A percentile compares a stretch with the other conserved stretches of the same genome.
phyloP scores from a whole-genome alignment of 2,329 filamentous ascomycete genomes.

The Immersiporthe knoxdaviesiana region DNA sequence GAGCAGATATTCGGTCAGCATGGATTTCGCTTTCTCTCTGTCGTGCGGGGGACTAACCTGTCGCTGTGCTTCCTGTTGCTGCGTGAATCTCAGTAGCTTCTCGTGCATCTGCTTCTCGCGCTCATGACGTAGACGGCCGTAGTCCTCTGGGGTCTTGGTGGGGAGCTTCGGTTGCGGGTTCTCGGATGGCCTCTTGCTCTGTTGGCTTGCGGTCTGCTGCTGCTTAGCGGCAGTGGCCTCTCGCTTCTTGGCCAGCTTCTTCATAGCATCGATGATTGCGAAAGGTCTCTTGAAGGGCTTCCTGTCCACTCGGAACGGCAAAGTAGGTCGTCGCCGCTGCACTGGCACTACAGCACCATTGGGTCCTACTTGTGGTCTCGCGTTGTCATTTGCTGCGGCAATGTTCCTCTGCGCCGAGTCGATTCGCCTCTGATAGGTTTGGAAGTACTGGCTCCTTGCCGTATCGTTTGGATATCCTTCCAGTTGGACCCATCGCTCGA shows the following conservation, averaged over 20 bases:
- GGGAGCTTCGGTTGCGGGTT: slow-evolving; percentile 49
- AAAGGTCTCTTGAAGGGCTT: slow-evolving; percentile 85
- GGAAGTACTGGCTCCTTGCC: slow-evolving; percentile 95
- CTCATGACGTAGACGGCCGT: slow-evolving; percentile 87
- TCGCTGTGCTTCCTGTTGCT: slow-evolving; percentile 62
- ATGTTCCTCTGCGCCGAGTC: slow-evolving; percentile 62
- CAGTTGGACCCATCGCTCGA: slow-evolving; percentile 92
- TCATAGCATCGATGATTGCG: slow-evolving; percentile 89
- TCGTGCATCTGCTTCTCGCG: slow-evolving; percentile 72
- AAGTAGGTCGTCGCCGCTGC: slow-evolving; percentile 70
- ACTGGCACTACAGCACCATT: slow-evolving; percentile 52
- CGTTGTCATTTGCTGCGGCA: slow-evolving; percentile 50
- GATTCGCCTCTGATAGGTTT: slow-evolving; percentile 65
- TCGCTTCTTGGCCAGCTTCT: slow-evolving; percentile 91
- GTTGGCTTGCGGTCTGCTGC: slow-evolving; percentile 75
- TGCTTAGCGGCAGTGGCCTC: slow-evolving; percentile 86
- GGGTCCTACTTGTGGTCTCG: slow-evolving; percentile 41
- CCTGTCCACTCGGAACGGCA: slow-evolving; percentile 83
- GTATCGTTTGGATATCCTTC: slow-evolving; percentile 92
- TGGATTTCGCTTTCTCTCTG: slow-evolving; percentile 37
- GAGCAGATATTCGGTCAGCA: slow-evolving; percentile 34
- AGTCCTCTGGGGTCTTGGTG: slow-evolving; percentile 83
- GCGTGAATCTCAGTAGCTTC: slow-evolving; percentile 58
- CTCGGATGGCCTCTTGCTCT: slow-evolving; percentile 81
- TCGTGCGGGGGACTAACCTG: slow-evolving; percentile 49